Evolutionary conservation across 2,329 filamentous ascomycete species (phyloP), one percentile per base, ranked within the genome.

Genomic region (Talaromyces sp.): DNA sequence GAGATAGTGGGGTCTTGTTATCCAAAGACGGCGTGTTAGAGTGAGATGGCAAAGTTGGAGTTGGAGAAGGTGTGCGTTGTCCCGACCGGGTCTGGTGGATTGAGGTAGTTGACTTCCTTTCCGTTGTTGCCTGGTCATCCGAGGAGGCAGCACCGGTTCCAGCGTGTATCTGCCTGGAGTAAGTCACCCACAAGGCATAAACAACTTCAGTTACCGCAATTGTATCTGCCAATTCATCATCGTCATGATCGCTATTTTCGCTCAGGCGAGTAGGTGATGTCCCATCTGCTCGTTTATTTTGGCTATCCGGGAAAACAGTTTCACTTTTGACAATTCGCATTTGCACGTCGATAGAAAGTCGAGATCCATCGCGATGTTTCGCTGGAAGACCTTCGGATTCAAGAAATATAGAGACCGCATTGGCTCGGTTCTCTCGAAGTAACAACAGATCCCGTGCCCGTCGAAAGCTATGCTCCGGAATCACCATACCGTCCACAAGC

Each of bases 161-260:
- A 16, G 91, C 90, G 75, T 99, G 95, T 13, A 98, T 83, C 72
- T 97, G 92, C 67, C 93, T 86, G 19, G 94, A 98, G 75, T 98
- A 99, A 1, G 94, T 98, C 69, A 99, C 90, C 95, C 95, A 99
- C 35, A 99, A 81, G 11, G 95, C 95, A 79, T 93, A 98, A 0
- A 98, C 93, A 67, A 96, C 85, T 75, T 97, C 93, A 16, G 88
- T 86, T 67, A 84, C 77, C n/a, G 85, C 83, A 9, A 81, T 72
- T 8, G 74, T 72, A 54, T 65, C 65, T 1, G 54, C 48, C 16
- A 56, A 58, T 24, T 63, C 63, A 24, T 76, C 79, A 70, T 76
- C 72, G 58, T 75, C 72, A 31, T 77, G 74, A 66, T 67, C 50
- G n/a, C 54, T 59, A 22, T 54, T 27, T 13, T 31, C 27, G 48